Base-by-base conservation (phyloP, 352 stramenopile species). In the Pythium coloratum region DNA sequence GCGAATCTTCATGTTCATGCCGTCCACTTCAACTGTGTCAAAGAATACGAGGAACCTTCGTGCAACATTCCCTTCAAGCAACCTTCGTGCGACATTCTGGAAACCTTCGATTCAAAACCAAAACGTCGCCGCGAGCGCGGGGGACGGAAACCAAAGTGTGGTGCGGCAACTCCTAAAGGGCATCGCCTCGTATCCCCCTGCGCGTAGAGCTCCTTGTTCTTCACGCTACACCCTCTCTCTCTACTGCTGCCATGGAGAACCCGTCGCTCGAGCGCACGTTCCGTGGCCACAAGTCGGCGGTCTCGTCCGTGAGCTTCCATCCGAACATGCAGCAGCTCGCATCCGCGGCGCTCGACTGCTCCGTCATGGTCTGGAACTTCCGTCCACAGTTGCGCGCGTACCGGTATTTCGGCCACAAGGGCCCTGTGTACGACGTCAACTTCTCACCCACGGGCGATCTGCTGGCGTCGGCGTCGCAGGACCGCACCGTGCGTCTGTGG, bases 341-440 rank as follows among this genome's bases (percentile, higher is more conserved):
- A 30, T 97, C 89, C 3, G 76, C 74, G 3, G 87, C 83, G 24
- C 60, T 82, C 34, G 91, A 97, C 59, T 80, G 85, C 44, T 75
- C 71, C 30, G 85, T 98, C 36, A 97, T 98, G 86, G 55, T 98
- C 30, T 98, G 93, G 93, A 96, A 96, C 75, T 97, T 97, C 71
- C 79, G 80, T 24, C 86, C 84, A 47, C 81, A 96, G 66, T 53
- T 90, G 53, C 82, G 86, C 32, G 85, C 90, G 54, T 97, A 92
- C 72, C 81, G 84, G 38, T 96, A 88, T 60, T 69, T 81, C 32
- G 90, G 88, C 0, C 91, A 96, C 66, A 80, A 82, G n/a, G 82
- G 85, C 2, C 75, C 89, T 1, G 91, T 98, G n/a, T 80, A 87
- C 55, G 64, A 80, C 62, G 68, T 91, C n/a, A 66, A 62, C 47